Base-by-base conservation (phyloP, 2,329 filamentous ascomycete species). In the Xylariaceae sp. region DNA sequence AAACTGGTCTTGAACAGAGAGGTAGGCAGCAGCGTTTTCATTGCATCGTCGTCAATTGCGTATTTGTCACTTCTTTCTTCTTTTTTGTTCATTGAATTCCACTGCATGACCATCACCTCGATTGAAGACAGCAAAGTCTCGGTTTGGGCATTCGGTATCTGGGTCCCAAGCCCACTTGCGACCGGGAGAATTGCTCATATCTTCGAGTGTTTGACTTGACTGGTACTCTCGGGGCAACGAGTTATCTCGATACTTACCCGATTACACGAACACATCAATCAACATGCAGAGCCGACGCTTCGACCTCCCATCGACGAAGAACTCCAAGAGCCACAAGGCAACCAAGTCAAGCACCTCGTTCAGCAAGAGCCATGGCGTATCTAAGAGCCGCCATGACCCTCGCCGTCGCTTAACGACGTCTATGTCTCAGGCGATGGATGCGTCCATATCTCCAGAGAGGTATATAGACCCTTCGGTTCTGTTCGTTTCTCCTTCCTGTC, bases 341-440 rank as follows among this genome's bases (percentile, higher is more conserved):
- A 65, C 60, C 50, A 75, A 71, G 48, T 70, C 73, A 4, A 73
- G 60, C 51, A 65, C 71, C 2, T 77, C 74, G 2, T 76, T 78
- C 54, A 72, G 65, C 56, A 76, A 73, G 46, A 69, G 70, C 16
- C 62, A 66, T 29, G 74, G 74, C 2, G 62, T 78, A 12, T 70
- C 70, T 18, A 78, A 78, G 57, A 63, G 67, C 48, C 70, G 72
- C 44, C 71, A 73, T 56, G 73, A 77, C 31, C 64, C 68, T 41
- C 65, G 65, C 30, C 68, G 71, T 24, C 68, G 73, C 13, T 68
- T 70, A 21, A 64, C 66, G 3, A 74, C 72, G 8, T 63, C 67
- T 36, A 66, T 70, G 1, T 69, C 52, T 30, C 51, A 55, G 19
- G 47, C 51, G 2, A 60, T 56, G 37, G 64, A 67, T 11, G 65